Conservation (phyloP, 306 rosid species). For the Abrus pulchellus region DNA sequence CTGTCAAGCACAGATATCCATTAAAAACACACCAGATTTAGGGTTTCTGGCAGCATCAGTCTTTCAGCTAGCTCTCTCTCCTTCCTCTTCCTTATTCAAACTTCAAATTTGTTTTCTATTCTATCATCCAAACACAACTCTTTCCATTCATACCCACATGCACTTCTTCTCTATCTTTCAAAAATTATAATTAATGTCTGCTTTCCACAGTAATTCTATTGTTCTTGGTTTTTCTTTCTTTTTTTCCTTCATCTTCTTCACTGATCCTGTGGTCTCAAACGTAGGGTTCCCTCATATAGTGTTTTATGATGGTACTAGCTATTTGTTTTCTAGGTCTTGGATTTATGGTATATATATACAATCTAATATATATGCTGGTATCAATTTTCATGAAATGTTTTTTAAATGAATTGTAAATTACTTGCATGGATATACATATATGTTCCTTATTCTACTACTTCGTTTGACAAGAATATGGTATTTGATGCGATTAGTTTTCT, state of each 20-base stretch:
- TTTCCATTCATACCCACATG: not conserved
- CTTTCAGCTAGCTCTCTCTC: not conserved
- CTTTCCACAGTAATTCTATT: not conserved
- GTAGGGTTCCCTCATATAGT: slow-evolving; percentile 40
- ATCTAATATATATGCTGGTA: slow-evolving; percentile 18
- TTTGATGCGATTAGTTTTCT: not conserved
- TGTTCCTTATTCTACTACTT: not conserved
- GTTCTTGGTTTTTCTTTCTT: not conserved
- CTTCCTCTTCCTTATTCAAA: slow-evolving; percentile 26
- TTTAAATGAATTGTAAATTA: not conserved
- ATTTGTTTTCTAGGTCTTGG: slow-evolving; percentile 1
- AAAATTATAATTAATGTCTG: not conserved
- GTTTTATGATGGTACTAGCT: not conserved
- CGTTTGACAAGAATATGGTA: not conserved
- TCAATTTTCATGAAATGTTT: not conserved
- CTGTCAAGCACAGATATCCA: slow-evolving; percentile 41
- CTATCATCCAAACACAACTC: not conserved
- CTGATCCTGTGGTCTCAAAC: not conserved
- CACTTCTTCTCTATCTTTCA: not conserved
- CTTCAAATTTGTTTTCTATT: slow-evolving; percentile 19
- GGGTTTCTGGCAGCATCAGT: slow-evolving; percentile 51
- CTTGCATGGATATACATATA: slow-evolving; percentile 21
- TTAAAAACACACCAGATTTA: slow-evolving; percentile 47
- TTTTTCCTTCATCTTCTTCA: not conserved
- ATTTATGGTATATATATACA: slow-evolving; percentile 3